A percentile compares a stretch with the other conserved stretches of the same genome.
These are phyloP conservation scores for Candida tammaniensis DNA, from an alignment of 805 yeast genomes.

Conservation along the genomic window DNA sequence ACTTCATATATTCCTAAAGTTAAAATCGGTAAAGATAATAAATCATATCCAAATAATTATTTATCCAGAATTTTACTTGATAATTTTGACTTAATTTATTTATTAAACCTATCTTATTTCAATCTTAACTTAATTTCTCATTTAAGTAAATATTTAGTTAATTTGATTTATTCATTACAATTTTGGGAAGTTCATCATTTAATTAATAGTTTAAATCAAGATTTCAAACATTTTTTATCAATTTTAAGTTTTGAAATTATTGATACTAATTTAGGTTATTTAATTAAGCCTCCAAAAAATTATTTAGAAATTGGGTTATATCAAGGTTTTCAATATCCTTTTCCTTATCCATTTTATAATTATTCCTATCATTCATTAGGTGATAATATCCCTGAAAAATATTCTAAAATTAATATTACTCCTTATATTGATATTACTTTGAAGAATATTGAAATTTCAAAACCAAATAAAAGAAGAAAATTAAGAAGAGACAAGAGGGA, in stretches of 20 bases:
- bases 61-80: constrained; percentile 38
- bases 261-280: constrained; percentile 35
- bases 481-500: constrained; percentile 4
- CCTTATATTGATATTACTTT: constrained; percentile 39
- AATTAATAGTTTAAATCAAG: constrained; percentile 27
- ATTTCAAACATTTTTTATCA: constrained; percentile 31
- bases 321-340: constrained; percentile 42
- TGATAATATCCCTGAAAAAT: constrained; percentile 24
- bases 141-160: constrained; percentile 38
- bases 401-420: constrained; percentile 22
- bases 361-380: constrained; percentile 40
- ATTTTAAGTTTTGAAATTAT: constrained; percentile 33
- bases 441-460: constrained; percentile 5
- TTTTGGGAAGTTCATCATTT: constrained; percentile 47
- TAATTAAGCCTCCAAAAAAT: constrained; percentile 40
- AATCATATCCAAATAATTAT: constrained; percentile 31
- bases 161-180: constrained; percentile 34
- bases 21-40: neutral
- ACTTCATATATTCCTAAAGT: constrained; percentile 7
- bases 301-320: constrained; percentile 32
- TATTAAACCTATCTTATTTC: constrained; percentile 32
- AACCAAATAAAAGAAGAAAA: constrained; percentile 3
- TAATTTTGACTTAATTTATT: constrained; percentile 29
- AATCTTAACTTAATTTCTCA: constrained; percentile 37
- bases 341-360: constrained; percentile 45